A percentile compares a stretch with the other conserved stretches of the same genome.
phyloP scores from a whole-genome alignment of 352 stramenopile species.

The Globisporangium ultimum region DNA sequence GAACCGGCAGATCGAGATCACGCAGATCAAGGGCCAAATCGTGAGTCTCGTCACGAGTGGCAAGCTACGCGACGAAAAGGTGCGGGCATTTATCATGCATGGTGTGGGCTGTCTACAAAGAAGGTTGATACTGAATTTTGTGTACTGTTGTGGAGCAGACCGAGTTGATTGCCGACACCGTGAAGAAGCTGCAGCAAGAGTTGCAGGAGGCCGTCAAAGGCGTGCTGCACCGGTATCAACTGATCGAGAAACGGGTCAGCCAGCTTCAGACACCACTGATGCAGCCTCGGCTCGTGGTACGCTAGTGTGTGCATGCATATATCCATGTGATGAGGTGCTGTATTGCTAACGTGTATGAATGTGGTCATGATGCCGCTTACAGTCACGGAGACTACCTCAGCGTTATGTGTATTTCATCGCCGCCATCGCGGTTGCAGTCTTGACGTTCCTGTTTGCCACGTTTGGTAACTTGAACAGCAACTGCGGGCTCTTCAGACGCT shows the following conservation, averaged over 20 bases:
- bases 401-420: constrained; percentile 20
- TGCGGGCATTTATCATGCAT: constrained; percentile 4
- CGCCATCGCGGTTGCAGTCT: not conserved
- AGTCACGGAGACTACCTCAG: constrained; percentile 28
- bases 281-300: constrained; percentile 39
- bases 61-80: constrained; percentile 69
- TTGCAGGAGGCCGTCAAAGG: constrained; percentile 51
- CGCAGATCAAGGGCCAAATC: constrained; percentile 71
- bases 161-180: constrained; percentile 49
- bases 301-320: constrained; percentile 12
- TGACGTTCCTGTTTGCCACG: not conserved
- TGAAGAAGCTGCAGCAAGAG: constrained; percentile 64
- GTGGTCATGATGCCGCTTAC: not conserved
- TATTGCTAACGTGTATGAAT: no score
- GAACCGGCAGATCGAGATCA: constrained; percentile 63
- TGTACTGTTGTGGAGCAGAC: constrained; percentile 12
- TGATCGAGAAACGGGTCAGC: constrained; percentile 56
- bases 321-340: not conserved
- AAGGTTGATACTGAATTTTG: not conserved
- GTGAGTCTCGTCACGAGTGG: constrained; percentile 58
- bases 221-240: constrained; percentile 52
- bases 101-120: not conserved
- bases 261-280: constrained; percentile 48
- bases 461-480: constrained; percentile 1
- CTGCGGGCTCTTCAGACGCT: constrained; percentile 9